Conservation (phyloP, 129 eudicot genomes). For the Flaveria brownii region DNA sequence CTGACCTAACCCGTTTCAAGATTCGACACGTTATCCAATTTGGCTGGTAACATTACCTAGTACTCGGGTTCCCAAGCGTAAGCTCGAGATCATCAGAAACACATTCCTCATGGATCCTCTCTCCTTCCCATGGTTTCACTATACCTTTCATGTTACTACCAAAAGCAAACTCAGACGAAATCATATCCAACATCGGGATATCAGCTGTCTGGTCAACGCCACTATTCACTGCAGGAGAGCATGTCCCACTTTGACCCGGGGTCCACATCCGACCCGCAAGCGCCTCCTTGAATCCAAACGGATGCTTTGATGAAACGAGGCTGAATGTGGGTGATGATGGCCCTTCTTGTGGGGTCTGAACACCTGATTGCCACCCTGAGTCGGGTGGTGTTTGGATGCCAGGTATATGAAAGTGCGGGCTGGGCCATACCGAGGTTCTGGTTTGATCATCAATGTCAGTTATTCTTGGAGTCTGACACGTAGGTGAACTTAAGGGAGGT, state of each 20-base stretch:
- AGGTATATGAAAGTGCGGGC: slow-evolving; percentile 65
- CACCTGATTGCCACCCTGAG: slow-evolving; percentile 83
- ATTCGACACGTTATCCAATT: not conserved
- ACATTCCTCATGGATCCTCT: slow-evolving; percentile 89
- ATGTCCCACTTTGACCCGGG: slow-evolving; percentile 91
- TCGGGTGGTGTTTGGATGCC: slow-evolving; percentile 82
- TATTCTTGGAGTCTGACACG: slow-evolving; percentile 78
- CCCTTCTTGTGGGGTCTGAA: slow-evolving; percentile 81
- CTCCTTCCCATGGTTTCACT: slow-evolving; percentile 97
- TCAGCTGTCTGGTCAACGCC: slow-evolving; percentile 67
- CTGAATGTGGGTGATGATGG: slow-evolving; percentile 93
- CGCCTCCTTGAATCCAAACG: slow-evolving; percentile 58
- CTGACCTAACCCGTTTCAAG: not conserved
- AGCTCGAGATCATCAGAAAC: slow-evolving; percentile 90
- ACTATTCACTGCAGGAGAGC: slow-evolving; percentile 76
- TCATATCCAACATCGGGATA: slow-evolving; percentile 76
- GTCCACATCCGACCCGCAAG: slow-evolving; percentile 74
- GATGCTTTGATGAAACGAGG: slow-evolving; percentile 63
- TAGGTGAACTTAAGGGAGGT: slow-evolving; percentile 91
- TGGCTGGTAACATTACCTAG: slow-evolving; percentile 44
- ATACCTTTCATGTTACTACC: slow-evolving; percentile 49
- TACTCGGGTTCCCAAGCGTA: slow-evolving; percentile 84
- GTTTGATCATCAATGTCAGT: slow-evolving; percentile 43
- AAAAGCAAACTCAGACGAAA: slow-evolving; percentile 88
- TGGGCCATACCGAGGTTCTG: slow-evolving; percentile 52